These are phyloP conservation scores for Debaryomyces fabryi DNA, from an alignment of 1,139 yeast species.

Conservation along the genomic window DNA sequence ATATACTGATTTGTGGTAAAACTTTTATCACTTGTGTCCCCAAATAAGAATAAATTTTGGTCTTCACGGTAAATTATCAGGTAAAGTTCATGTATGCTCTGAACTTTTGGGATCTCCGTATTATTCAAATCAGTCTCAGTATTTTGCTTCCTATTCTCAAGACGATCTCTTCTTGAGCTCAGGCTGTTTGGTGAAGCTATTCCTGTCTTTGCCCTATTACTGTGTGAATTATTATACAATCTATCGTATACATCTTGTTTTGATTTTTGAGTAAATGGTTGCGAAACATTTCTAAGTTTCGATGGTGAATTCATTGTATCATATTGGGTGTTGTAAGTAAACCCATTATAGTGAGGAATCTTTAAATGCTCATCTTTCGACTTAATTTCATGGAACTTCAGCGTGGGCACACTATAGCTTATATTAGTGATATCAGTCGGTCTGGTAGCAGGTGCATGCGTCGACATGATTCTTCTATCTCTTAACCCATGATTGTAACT, in stretches of 20 bases:
- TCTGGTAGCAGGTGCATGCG: conserved; percentile 2
- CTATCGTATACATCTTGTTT: conserved; percentile 11
- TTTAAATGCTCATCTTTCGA: conserved; percentile 4
- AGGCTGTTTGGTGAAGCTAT: neutral
- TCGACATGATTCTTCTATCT: conserved; percentile 19
- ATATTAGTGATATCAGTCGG: conserved; percentile 25
- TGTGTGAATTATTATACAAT: conserved; percentile 10
- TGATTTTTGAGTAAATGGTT: conserved; percentile 1
- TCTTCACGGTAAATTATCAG: conserved; percentile 24
- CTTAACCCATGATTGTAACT: conserved; percentile 15
- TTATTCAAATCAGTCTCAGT: neutral
- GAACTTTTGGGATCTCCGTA: conserved; percentile 17
- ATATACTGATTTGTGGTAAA: conserved; percentile 1
- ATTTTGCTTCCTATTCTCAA: neutral
- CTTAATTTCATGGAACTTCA: neutral
- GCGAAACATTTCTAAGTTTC: conserved; percentile 7
- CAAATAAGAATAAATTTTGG: conserved; percentile 23
- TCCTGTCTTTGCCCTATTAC: conserved; percentile 2
- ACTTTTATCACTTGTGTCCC: conserved; percentile 9
- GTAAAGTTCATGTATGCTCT: conserved; percentile 23
- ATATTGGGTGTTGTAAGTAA: neutral
- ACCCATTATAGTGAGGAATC: neutral
- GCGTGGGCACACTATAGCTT: conserved; percentile 9
- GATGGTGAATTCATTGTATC: neutral
- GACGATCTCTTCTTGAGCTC: neutral